Conservation (phyloP, 2,329 filamentous ascomycete species). For the Epichloe uncinata region DNA sequence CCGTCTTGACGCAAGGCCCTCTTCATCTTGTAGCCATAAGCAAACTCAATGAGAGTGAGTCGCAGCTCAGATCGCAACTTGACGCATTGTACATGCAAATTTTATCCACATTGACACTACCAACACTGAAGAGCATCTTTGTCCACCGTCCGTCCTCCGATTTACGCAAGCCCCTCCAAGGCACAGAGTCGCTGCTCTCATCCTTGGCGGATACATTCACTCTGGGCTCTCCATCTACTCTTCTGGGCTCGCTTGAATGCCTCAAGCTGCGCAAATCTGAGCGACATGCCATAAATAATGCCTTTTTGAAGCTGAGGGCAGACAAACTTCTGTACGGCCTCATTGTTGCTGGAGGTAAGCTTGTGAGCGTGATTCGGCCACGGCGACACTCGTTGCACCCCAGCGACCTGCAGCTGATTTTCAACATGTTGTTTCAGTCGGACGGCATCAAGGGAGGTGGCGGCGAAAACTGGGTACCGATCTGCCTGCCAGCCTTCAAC, state of each 20-base stretch:
- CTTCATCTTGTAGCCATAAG: constrained; percentile 92
- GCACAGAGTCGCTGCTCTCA: constrained; percentile 81
- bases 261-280: constrained; percentile 84
- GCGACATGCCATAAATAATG: constrained; percentile 72
- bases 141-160: constrained; percentile 87
- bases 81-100: constrained; percentile 98
- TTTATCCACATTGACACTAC: constrained; percentile 82
- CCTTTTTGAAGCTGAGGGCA: constrained; percentile 64
- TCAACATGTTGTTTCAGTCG: constrained; percentile 98
- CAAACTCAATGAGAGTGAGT: constrained; percentile 80
- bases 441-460: constrained; percentile 79
- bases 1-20: constrained; percentile 71
- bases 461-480: constrained; percentile 93
- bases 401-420: constrained; percentile 88
- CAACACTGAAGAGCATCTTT: constrained; percentile 76
- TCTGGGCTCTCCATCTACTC: constrained; percentile 73
- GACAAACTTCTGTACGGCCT: constrained; percentile 81
- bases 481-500: constrained; percentile 94
- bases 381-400: constrained; percentile 93
- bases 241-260: constrained; percentile 85
- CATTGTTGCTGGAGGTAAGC: constrained; percentile 79
- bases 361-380: constrained; percentile 89
- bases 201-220: constrained; percentile 93
- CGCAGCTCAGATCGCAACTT: constrained; percentile 73
- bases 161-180: constrained; percentile 75